phyloP scores from a whole-genome alignment of 306 rosid species.

The Lotus japonicus region DNA sequence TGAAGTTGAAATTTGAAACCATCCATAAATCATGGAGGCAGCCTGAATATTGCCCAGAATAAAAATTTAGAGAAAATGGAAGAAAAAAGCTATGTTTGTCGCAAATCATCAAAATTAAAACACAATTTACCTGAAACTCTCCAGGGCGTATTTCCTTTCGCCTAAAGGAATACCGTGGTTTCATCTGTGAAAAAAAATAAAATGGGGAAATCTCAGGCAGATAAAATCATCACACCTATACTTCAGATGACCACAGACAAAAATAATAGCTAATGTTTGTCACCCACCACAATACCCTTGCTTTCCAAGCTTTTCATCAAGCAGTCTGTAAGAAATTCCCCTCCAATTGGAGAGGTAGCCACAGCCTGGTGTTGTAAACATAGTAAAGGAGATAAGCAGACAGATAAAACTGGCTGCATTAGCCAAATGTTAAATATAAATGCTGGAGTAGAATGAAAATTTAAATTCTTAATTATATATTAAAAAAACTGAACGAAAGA shows the following conservation, averaged over 20 bases:
- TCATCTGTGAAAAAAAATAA: constrained; percentile 45
- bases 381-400: constrained; percentile 8
- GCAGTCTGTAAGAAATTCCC: constrained; percentile 95
- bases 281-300: constrained; percentile 81
- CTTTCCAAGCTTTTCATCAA: constrained; percentile 95
- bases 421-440: not conserved
- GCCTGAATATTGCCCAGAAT: not conserved
- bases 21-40: not conserved
- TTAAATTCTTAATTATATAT: not conserved
- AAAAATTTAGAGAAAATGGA: not conserved
- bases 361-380: constrained; percentile 62
- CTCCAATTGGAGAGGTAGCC: constrained; percentile 87
- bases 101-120: not conserved
- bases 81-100: not conserved
- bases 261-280: not conserved
- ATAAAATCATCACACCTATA: constrained; percentile 4
- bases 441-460: not conserved
- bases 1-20: not conserved
- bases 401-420: not conserved
- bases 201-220: not conserved
- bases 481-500: not conserved
- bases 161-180: constrained; percentile 88
- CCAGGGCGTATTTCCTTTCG: constrained; percentile 94
- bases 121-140: constrained; percentile 79
- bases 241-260: not conserved